Evolutionary conservation across 768 basidiomycete species (phyloP).

Genomic region (Calvatia gigantea): DNA sequence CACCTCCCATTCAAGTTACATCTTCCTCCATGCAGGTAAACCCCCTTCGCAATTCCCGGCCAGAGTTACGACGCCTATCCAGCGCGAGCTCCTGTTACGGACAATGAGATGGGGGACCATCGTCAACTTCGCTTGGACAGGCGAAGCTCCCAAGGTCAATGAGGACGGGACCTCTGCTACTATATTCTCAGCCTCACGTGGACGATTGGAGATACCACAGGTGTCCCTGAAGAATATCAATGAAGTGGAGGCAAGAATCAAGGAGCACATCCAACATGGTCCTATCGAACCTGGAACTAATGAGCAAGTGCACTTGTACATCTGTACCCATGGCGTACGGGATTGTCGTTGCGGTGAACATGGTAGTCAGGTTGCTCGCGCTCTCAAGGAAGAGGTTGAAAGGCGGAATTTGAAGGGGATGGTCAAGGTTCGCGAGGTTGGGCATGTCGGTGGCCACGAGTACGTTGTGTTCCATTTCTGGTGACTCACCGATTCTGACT

Average conservation of each 20-base stretch:
- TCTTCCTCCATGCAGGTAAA: slow-evolving; percentile 49
- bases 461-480: slow-evolving; percentile 33
- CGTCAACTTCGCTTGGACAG: slow-evolving; percentile 60
- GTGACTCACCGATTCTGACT: not conserved
- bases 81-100: slow-evolving; percentile 44
- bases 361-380: slow-evolving; percentile 53
- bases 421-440: slow-evolving; percentile 59
- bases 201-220: slow-evolving; percentile 45
- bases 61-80: slow-evolving; percentile 43
- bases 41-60: slow-evolving; percentile 49
- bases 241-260: slow-evolving; percentile 37
- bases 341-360: slow-evolving; percentile 78
- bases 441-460: slow-evolving; percentile 86
- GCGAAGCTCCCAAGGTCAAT: not conserved
- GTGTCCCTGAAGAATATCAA: slow-evolving; percentile 50
- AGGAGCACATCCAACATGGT: slow-evolving; percentile 22
- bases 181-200: slow-evolving; percentile 46
- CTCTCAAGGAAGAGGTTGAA: slow-evolving; percentile 51
- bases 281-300: slow-evolving; percentile 12
- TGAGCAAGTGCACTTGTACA: slow-evolving; percentile 46
- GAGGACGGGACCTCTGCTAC: slow-evolving; percentile 32
- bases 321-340: slow-evolving; percentile 76
- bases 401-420: slow-evolving; percentile 28
- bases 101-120: slow-evolving; percentile 46
- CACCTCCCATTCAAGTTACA: slow-evolving; percentile 47